Conservation (phyloP, 2,329 filamentous ascomycete genomes). For the Hypomyces perniciosus region DNA sequence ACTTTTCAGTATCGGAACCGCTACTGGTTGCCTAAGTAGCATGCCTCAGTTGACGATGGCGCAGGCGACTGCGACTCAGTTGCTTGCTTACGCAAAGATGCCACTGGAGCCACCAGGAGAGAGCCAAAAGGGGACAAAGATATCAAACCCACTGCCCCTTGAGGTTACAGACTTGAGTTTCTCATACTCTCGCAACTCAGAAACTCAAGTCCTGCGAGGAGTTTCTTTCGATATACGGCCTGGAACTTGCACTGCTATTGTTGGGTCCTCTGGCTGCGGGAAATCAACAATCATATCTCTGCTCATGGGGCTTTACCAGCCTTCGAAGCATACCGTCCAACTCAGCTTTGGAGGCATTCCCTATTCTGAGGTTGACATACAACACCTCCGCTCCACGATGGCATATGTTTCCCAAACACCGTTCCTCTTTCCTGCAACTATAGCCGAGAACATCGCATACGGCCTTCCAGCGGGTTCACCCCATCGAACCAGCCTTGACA, state of each 20-base stretch:
- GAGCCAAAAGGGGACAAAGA: constrained; percentile 36
- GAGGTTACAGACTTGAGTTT: constrained; percentile 55
- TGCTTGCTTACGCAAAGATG: constrained; percentile 65
- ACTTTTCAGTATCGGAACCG: constrained; percentile 73
- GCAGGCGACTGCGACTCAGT: constrained; percentile 62
- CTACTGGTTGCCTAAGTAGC: constrained; percentile 61
- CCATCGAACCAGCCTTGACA: constrained; percentile 37
- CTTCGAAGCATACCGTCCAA: constrained; percentile 23
- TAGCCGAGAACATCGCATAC: constrained; percentile 62
- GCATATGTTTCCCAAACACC: constrained; percentile 66
- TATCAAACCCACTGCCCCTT: constrained; percentile 37
- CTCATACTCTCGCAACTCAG: constrained; percentile 57
- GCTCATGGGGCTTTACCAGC: constrained; percentile 63
- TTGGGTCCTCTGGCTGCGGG: constrained; percentile 80
- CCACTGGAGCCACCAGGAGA: constrained; percentile 52
- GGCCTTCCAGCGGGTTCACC: constrained; percentile 55
- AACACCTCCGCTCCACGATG: constrained; percentile 53
- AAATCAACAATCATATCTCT: constrained; percentile 80
- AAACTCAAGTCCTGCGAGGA: constrained; percentile 50
- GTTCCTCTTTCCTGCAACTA: constrained; percentile 67
- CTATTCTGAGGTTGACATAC: constrained; percentile 53
- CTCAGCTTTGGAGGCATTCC: constrained; percentile 55
- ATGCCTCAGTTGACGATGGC: constrained; percentile 77
- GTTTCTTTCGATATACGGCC: constrained; percentile 60
- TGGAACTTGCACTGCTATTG: constrained; percentile 67